A percentile compares a stretch with the other conserved stretches of the same genome.
These are phyloP conservation scores for Trichophyton mentagrophytes DNA, from an alignment of 2,329 filamentous ascomycete genomes.

Conservation along the genomic window DNA sequence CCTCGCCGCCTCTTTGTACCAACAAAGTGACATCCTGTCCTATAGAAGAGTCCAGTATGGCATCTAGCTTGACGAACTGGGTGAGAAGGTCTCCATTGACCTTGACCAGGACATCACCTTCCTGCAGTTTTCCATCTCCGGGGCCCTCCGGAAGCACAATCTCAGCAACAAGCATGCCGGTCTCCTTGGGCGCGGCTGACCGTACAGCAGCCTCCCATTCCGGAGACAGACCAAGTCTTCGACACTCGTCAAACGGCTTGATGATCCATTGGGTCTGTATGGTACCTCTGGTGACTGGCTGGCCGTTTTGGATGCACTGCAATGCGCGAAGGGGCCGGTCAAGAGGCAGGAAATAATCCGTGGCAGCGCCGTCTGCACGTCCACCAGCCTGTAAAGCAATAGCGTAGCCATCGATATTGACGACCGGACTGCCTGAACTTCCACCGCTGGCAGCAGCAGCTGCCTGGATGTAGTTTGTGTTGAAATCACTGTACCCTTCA, in stretches of 20 bases:
- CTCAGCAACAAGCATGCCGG: conserved; percentile 92
- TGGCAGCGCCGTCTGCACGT: conserved; percentile 84
- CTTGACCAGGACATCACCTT: conserved; percentile 86
- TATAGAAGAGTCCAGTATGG: conserved; percentile 80
- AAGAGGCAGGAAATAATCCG: conserved; percentile 91
- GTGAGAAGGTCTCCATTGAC: conserved; percentile 89
- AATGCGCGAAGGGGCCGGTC: conserved; percentile 81
- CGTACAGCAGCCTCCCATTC: conserved; percentile 80
- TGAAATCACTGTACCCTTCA: conserved; percentile 97
- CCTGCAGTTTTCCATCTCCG: conserved; percentile 72
- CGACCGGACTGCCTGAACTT: conserved; percentile 94
- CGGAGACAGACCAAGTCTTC: conserved; percentile 69
- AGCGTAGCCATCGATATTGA: conserved; percentile 85
- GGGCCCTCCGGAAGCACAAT: conserved; percentile 87
- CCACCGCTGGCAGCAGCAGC: conserved; percentile 93
- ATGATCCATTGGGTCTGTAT: conserved; percentile 96
- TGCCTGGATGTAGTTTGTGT: conserved; percentile 90
- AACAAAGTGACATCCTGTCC: conserved; percentile 64
- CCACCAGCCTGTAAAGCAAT: conserved; percentile 91
- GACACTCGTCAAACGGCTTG: conserved; percentile 95
- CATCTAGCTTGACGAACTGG: conserved; percentile 82
- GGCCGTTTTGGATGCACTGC: conserved; percentile 65
- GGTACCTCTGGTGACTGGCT: conserved; percentile 75
- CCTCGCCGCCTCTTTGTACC: conserved; percentile 77
- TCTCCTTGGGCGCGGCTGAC: conserved; percentile 76